These are phyloP conservation scores for Colletotrichum magnum DNA, from an alignment of 2,329 filamentous ascomycete species.

Conservation along the genomic window DNA sequence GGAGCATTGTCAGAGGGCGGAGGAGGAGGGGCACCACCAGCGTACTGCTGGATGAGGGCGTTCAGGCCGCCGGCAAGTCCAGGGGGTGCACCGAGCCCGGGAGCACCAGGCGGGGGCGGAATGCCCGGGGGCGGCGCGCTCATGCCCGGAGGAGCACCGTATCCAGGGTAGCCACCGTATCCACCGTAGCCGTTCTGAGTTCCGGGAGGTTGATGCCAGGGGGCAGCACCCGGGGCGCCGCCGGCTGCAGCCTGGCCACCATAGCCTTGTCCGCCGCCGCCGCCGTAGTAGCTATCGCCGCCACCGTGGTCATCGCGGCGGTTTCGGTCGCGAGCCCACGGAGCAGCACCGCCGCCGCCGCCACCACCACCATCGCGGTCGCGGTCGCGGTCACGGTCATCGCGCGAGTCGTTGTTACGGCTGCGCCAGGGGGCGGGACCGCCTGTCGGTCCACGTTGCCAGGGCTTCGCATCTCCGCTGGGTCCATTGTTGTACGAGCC, in stretches of 20 bases:
- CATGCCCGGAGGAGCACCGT: conserved; percentile 68
- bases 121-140: conserved; percentile 56
- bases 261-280: conserved; percentile 38
- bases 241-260: conserved; percentile 43
- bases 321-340: conserved; percentile 73
- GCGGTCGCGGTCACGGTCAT: conserved; percentile 51
- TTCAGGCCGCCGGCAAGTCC: conserved; percentile 70
- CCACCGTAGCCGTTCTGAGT: conserved; percentile 66
- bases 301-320: conserved; percentile 60
- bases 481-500: conserved; percentile 70
- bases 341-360: conserved; percentile 63
- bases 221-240: conserved; percentile 51
- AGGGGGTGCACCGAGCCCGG: conserved; percentile 67
- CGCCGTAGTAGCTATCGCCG: conserved; percentile 61
- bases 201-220: conserved; percentile 73
- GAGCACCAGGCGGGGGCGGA: conserved; percentile 47
- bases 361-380: conserved; percentile 52
- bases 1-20: conserved; percentile 72
- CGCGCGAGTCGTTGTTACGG: conserved; percentile 67
- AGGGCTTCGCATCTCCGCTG: conserved; percentile 80
- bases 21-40: conserved; percentile 62
- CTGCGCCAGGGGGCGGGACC: conserved; percentile 86
- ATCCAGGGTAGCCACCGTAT: conserved; percentile 67
- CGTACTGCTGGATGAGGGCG: conserved; percentile 77
- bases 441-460: conserved; percentile 88